Evolutionary conservation across 768 basidiomycete genomes (phyloP), one percentile per base, ranked within the genome.

Genomic region (Boletus tomentosulus): DNA sequence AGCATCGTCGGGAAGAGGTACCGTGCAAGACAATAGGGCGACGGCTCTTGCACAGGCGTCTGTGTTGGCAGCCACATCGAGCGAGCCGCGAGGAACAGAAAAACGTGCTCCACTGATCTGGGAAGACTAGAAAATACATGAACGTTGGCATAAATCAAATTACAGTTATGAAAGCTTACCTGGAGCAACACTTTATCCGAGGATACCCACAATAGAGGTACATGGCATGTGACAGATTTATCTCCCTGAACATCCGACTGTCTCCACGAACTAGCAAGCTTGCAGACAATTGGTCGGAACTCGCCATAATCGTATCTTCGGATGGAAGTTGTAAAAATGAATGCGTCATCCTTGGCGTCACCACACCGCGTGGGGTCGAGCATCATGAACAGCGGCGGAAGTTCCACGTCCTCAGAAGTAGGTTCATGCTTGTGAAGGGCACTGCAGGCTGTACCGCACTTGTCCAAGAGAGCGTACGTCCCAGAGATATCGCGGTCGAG

Each of bases 401-500:
- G 70, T 7, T 70, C 64, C 3, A 51, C 59, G n/a, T 84, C 82
- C n/a, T 73, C 75, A 0, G 67, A 51, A 10, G 69, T 68, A 15
- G 67, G 47, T 24, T 76, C 65, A 58, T 81, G 85, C 69, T 82
- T 85, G 71, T 96, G 92, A 45, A 98, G 74, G 22, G 88, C 87
- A 25, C 80, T 78, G 65, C 89, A 92, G 8, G 95, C 92, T 2
- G 91, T 92, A 7, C 94, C 93, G 53, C 95, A 98, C 65, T 86
- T 87, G 57, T 89, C 86, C 49, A 94, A 74, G 46, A 94, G 83
- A 25, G 73, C 70, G 65, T 97, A 98, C 2, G 73, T 74, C 6
- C 95, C 95, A 6, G 86, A 84, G 43, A 97, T 85, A 64, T 91
- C 83, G 44, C 87, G 84, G 67, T 96, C 94, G 30, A 90, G 79